Conservation (phyloP, 2,329 filamentous ascomycete genomes). For the Pseudogymnoascus sp. region DNA sequence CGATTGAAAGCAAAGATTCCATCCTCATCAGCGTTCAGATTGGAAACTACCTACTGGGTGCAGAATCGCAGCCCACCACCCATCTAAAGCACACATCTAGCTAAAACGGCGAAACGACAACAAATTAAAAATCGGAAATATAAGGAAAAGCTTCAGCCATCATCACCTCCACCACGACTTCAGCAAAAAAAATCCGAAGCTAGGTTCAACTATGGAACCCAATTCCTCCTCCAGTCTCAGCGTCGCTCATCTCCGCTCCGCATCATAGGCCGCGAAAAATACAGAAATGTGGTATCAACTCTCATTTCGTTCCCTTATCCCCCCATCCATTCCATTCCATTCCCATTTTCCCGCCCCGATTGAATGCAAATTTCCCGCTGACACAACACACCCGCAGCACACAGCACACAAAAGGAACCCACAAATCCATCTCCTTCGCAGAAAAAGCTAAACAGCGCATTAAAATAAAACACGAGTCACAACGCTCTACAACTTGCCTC, state of each 20-base stretch:
- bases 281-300: constrained; percentile 4
- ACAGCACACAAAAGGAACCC: not conserved
- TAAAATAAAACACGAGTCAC: not conserved
- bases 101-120: not conserved
- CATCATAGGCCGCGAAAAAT: not conserved
- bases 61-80: not conserved
- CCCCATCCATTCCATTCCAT: not conserved
- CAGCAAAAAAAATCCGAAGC: too few species aligned
- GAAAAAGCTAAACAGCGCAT: not conserved
- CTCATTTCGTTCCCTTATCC: not conserved
- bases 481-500: constrained; percentile 19
- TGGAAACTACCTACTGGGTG: not conserved
- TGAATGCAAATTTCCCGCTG: not conserved
- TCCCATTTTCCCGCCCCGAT: not conserved
- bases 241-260: not conserved
- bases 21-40: not conserved
- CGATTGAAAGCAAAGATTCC: not conserved
- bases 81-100: not conserved
- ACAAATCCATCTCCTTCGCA: not conserved
- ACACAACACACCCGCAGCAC: not conserved
- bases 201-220: too few species aligned
- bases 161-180: not conserved
- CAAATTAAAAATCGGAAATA: not conserved
- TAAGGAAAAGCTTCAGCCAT: not conserved
- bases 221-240: too few species aligned